phyloP scores from a whole-genome alignment of 2,329 filamentous ascomycete genomes.

The Fusarium subtropicale region DNA sequence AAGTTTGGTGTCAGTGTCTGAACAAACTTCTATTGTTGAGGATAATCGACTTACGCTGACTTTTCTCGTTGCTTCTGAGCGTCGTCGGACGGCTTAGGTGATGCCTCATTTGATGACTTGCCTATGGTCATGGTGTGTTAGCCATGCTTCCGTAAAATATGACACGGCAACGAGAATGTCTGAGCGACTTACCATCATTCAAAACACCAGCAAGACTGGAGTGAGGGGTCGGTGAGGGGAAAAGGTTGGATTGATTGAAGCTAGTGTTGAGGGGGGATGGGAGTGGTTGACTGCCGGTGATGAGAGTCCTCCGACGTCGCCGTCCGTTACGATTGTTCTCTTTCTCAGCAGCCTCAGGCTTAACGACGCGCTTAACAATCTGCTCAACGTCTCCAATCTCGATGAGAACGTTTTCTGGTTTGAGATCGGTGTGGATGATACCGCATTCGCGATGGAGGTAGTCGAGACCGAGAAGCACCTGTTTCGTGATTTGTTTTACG shows the following conservation, averaged over 20 bases:
- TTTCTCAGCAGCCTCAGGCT: slow-evolving; percentile 79
- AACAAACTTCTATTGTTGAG: neutral
- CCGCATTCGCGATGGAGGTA: slow-evolving; percentile 98
- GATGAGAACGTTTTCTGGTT: slow-evolving; percentile 98
- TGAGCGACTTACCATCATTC: slow-evolving; percentile 72
- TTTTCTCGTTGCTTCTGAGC: slow-evolving; percentile 88
- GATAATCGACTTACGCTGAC: slow-evolving; percentile 77
- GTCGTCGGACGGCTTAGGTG: slow-evolving; percentile 67
- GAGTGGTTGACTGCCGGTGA: slow-evolving; percentile 95
- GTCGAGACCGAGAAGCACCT: slow-evolving; percentile 93
- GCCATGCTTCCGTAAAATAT: neutral
- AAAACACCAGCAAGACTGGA: slow-evolving; percentile 87
- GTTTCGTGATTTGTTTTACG: slow-evolving; percentile 98
- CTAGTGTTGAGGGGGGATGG: slow-evolving; percentile 93
- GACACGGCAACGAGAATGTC: neutral
- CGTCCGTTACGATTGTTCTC: slow-evolving; percentile 93
- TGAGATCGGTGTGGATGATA: slow-evolving; percentile 97
- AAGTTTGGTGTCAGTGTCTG: slow-evolving; percentile 25
- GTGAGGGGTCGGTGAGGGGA: slow-evolving; percentile 70
- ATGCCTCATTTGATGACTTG: slow-evolving; percentile 57
- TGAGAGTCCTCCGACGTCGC: slow-evolving; percentile 88
- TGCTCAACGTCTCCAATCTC: slow-evolving; percentile 99
- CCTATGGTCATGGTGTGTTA: slow-evolving; percentile 43
- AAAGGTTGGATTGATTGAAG: slow-evolving; percentile 84
- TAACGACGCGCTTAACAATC: slow-evolving; percentile 96